A percentile compares a stretch with the other conserved stretches of the same genome.
These are phyloP conservation scores for Eutrema salsugineum DNA, from an alignment of 441 rosid genomes.

Conservation along the genomic window DNA sequence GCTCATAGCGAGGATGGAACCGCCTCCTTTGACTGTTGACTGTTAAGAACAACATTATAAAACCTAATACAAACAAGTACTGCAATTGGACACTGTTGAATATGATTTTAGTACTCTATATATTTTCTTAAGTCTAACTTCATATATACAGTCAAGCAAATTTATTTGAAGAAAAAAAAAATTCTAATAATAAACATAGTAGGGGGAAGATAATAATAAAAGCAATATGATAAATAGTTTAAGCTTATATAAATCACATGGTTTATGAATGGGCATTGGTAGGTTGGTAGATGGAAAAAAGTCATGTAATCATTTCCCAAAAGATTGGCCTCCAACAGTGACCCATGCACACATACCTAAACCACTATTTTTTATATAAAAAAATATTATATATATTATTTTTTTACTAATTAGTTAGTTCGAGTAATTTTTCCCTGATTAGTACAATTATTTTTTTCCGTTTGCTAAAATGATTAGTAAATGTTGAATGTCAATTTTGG, in stretches of 20 bases:
- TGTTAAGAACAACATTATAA: too few relatives aligned
- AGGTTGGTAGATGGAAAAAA: conserved; percentile 34
- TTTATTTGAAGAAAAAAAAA: not conserved
- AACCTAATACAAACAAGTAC: conserved; percentile 17
- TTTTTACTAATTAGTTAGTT: not conserved
- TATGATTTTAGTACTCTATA: not conserved
- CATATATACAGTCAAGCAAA: not conserved
- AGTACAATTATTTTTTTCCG: not conserved
- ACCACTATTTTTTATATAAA: not conserved
- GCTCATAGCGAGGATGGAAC: not conserved
- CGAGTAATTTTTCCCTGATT: not conserved
- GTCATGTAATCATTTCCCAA: conserved; percentile 21
- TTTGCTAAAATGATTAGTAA: not conserved
- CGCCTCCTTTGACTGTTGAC: conserved; percentile 11
- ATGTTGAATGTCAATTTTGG: not conserved
- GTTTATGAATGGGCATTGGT: conserved; percentile 13
- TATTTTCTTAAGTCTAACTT: not conserved
- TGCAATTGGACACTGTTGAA: not conserved
- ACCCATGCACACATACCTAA: conserved; percentile 13
- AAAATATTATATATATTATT: too few relatives aligned
- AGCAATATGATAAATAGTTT: not conserved
- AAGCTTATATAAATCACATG: conserved; percentile 26
- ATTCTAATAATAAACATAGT: not conserved
- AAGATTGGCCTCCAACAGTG: conserved; percentile 10
- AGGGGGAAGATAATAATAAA: not conserved